Percentiles rank a stretch among this genome's conserved stretches.
Evolutionary conservation across 768 basidiomycete species (phyloP).

Genomic region (Russula earlei): DNA sequence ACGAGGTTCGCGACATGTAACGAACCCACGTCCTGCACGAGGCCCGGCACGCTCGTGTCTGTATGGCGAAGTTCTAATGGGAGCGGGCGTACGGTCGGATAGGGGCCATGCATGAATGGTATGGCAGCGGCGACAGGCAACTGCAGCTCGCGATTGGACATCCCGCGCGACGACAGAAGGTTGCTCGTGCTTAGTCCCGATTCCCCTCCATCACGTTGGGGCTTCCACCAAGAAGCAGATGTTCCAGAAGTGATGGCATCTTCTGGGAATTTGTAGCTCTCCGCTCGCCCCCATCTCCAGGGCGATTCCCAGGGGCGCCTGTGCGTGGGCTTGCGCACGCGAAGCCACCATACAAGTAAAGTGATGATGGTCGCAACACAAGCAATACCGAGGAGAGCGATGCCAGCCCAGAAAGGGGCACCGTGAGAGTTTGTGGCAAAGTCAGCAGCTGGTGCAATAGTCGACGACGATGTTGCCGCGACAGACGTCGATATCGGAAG

Average conservation of each 20-base stretch:
- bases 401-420: conserved; percentile 20
- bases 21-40: conserved; percentile 31
- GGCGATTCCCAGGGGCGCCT: conserved; percentile 15
- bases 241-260: conserved; percentile 2
- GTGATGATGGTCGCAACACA: conserved; percentile 20
- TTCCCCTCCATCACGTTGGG: background rate
- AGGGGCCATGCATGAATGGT: background rate
- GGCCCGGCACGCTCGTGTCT: conserved; percentile 25
- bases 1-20: conserved; percentile 41
- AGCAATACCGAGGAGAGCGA: conserved; percentile 22
- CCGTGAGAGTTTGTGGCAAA: background rate
- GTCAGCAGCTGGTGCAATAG: background rate
- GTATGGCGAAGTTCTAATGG: conserved; percentile 20
- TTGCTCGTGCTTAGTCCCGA: conserved; percentile 3
- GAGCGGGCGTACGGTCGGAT: conserved; percentile 20
- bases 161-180: background rate
- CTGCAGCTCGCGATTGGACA: background rate
- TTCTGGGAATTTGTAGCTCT: conserved; percentile 17
- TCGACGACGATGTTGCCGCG: background rate
- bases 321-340: conserved; percentile 20
- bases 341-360: conserved; percentile 23
- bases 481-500: background rate
- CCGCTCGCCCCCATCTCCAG: conserved; percentile 18
- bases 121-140: too few species aligned
- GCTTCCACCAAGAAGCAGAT: background rate